Percentiles rank a stretch among this genome's conserved stretches.
phyloP scores from a whole-genome alignment of 768 basidiomycete species.

The Myochromella boudieri region DNA sequence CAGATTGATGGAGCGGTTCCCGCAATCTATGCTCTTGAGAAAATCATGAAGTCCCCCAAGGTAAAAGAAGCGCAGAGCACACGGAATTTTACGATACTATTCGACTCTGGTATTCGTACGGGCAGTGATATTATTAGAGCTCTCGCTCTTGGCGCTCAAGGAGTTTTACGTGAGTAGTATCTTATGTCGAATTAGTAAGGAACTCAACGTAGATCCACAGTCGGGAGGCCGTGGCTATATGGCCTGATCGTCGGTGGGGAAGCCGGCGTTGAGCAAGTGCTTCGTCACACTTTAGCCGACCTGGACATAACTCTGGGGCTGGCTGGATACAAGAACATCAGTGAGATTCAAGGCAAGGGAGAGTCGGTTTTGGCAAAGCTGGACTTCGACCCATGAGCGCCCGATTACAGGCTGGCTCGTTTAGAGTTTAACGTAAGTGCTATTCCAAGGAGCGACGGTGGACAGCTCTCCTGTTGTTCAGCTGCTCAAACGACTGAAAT shows the following conservation, averaged over 20 bases:
- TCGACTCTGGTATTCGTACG: conserved; percentile 80
- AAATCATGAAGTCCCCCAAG: conserved; percentile 62
- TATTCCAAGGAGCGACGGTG: too few species aligned
- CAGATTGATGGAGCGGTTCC: conserved; percentile 80
- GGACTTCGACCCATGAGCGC: conserved; percentile 27
- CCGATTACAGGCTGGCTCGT: too few species aligned
- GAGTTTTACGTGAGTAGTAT: conserved; percentile 59
- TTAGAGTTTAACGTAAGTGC: too few species aligned
- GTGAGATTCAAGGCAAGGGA: conserved; percentile 64
- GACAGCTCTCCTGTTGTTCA: too few species aligned
- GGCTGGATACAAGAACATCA: conserved; percentile 54
- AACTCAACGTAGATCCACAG: too few species aligned
- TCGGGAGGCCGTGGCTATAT: conserved; percentile 76
- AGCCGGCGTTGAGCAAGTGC: conserved; percentile 72
- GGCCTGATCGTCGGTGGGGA: conserved; percentile 71
- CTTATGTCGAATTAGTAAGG: too few species aligned
- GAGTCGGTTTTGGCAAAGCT: conserved; percentile 49
- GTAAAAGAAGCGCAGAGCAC: conserved; percentile 55
- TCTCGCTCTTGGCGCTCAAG: conserved; percentile 83
- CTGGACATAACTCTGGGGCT: conserved; percentile 65
- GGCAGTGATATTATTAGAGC: conserved; percentile 86
- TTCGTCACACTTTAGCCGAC: conserved; percentile 68
- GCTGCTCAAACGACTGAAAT: too few species aligned
- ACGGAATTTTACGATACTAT: conserved; percentile 68
- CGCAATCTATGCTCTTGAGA: conserved; percentile 68